phyloP scores from a whole-genome alignment of 83 land plant species.

The Larix sibirica region DNA sequence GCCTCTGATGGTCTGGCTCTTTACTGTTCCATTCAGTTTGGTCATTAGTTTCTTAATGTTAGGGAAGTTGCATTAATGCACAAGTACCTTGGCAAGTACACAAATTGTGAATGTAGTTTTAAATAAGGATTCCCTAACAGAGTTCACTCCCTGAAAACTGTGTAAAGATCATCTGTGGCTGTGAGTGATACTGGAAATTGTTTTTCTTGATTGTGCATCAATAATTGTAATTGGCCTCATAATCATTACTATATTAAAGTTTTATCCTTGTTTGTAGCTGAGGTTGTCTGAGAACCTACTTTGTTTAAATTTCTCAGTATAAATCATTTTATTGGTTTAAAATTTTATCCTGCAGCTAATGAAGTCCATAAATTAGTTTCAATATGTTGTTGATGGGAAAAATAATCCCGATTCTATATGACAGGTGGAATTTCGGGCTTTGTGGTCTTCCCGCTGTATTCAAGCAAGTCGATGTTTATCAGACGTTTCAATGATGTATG shows the following conservation, averaged over 20 bases:
- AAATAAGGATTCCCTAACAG: background rate
- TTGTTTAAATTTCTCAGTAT: background rate
- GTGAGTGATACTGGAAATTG: background rate
- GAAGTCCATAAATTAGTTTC: background rate
- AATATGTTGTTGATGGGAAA: background rate
- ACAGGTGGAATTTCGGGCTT: conserved; percentile 61
- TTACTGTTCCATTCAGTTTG: background rate
- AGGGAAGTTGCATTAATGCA: background rate
- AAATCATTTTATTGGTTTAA: background rate
- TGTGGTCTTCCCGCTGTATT: conserved; percentile 34
- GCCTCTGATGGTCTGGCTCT: background rate
- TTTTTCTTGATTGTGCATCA: background rate
- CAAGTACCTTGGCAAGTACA: background rate
- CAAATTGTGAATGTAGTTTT: background rate
- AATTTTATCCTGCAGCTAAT: background rate
- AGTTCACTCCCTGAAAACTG: background rate
- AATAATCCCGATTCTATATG: conserved; percentile 3
- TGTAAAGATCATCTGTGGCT: background rate
- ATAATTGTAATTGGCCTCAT: background rate
- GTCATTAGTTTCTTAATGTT: background rate
- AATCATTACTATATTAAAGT: background rate
- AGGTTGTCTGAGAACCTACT: no score
- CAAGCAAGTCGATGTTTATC: conserved; percentile 47
- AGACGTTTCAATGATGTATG: conserved; percentile 64
- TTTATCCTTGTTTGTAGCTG: background rate